A percentile compares a stretch with the other conserved stretches of the same genome.
Evolutionary conservation across 2,329 filamentous ascomycete genomes (phyloP).

Genomic region (Aspergillus pseudoglaucus): DNA sequence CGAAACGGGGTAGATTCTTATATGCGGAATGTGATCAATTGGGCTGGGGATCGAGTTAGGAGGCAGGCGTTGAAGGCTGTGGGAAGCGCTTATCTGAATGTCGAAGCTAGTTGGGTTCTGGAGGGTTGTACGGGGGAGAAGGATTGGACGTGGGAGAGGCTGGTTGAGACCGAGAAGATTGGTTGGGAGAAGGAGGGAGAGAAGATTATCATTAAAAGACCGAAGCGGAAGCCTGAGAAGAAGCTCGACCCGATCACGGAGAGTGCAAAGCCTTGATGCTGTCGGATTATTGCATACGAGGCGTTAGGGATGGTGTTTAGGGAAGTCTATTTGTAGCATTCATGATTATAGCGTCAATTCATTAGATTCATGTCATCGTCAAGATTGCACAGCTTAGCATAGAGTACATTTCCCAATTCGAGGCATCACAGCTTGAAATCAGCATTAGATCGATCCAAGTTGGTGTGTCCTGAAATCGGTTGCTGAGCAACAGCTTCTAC

Average conservation of each 20-base stretch:
- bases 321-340: background rate
- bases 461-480: constrained; percentile 47
- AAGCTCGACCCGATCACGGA: constrained; percentile 14
- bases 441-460: constrained; percentile 64
- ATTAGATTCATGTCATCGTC: constrained; percentile 8
- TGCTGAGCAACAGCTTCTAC: constrained; percentile 62
- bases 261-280: constrained; percentile 1
- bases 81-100: constrained; percentile 69
- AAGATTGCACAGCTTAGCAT: constrained; percentile 3
- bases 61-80: constrained; percentile 79
- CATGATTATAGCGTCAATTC: constrained; percentile 1
- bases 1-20: constrained; percentile 72
- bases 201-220: constrained; percentile 68
- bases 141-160: constrained; percentile 59
- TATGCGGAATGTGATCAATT: constrained; percentile 71
- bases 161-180: constrained; percentile 63
- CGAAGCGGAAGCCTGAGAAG: constrained; percentile 21
- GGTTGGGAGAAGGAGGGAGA: constrained; percentile 75
- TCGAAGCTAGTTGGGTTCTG: constrained; percentile 65
- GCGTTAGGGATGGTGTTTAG: constrained; percentile 3
- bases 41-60: constrained; percentile 67
- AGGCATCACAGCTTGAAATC: constrained; percentile 67
- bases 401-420: constrained; percentile 3
- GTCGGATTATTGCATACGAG: constrained; percentile 7
- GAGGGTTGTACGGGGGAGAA: constrained; percentile 43